phyloP scores from a whole-genome alignment of 495 filamentous ascomycete genomes.

The Talaromyces wortmannii region DNA sequence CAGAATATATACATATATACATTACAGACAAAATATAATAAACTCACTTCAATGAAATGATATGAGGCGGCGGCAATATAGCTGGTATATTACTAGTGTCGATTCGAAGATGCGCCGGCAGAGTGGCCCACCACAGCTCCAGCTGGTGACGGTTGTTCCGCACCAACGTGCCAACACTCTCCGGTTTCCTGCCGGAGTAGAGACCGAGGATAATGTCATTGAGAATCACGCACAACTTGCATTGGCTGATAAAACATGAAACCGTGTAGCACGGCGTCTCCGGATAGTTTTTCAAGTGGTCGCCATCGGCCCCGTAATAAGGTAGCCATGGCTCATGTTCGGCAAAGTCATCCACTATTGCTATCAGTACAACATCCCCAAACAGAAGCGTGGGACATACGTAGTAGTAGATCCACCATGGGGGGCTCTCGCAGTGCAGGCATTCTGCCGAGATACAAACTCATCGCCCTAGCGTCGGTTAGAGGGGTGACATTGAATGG shows the following conservation, averaged over 20 bases:
- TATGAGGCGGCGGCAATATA: constrained; percentile 8
- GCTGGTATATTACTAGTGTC: constrained; percentile 1
- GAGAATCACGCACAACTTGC: constrained; percentile 10
- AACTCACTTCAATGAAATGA: constrained; percentile 7
- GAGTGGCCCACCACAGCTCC: constrained; percentile 2
- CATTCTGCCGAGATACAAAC: constrained; percentile 16
- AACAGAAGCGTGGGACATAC: neutral
- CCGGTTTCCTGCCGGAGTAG: constrained; percentile 3
- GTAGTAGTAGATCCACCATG: neutral
- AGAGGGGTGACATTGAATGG: neutral
- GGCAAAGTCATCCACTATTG: constrained; percentile 7
- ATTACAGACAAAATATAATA: neutral
- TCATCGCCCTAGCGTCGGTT: constrained; percentile 4
- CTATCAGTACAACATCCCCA: neutral
- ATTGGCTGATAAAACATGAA: constrained; percentile 10
- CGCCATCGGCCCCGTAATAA: constrained; percentile 8
- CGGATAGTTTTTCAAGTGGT: constrained; percentile 1
- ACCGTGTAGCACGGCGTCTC: constrained; percentile 7
- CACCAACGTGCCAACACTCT: constrained; percentile 2
- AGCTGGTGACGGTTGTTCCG: constrained; percentile 6
- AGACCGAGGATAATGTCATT: constrained; percentile 7
- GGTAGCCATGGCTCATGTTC: constrained; percentile 9
- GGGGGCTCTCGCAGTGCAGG: constrained; percentile 6
- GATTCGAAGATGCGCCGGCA: constrained; percentile 7
- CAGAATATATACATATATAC: no score